Base-by-base conservation (phyloP, 495 filamentous ascomycete species). In the Neurospora africana region DNA sequence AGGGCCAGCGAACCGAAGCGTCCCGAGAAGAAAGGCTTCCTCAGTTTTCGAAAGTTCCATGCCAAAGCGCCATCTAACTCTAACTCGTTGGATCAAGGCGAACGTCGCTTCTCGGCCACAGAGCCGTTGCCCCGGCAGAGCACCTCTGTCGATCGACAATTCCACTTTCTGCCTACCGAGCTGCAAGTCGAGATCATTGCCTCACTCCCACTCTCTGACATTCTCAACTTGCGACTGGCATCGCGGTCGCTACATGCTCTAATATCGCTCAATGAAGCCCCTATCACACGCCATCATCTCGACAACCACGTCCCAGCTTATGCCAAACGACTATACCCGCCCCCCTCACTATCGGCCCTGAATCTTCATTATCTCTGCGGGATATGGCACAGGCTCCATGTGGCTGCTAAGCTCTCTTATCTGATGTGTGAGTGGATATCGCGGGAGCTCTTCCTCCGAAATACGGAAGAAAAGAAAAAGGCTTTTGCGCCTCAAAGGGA, bases 371-470 rank as follows among this genome's bases (percentile, higher is more conserved):
- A 88, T 68, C 80, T 88, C 8, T 88, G 86, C 72, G 84, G 86
- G 33, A 81, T 88, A 77, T 88, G 86, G 86, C 86, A 88, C 74
- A 81, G 86, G 35, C 75, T 88, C 0, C 85, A 87, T 72, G 86
- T 88, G 47, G 85, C 86, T 37, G 79, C 83, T 5, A 88, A 88
- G 73, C 76, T 88, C 13, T 85, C 86, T 0, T 81, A 81, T 47
- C 73, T 87, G 69, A 88, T 87, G 75, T 83, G 85, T 44, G 84
- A 86, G 65, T 83, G 85, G 80, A 84, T 86, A n/a, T 84, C 84
- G 35, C 87, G 86, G 70, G 86, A 88, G 61, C 83, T 87, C 41
- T 87, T 88, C 71, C 76, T 86, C 27, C 80, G 84, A 71, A 84
- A 79, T 23, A 86, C 86, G 19, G 82, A 83, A 74, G 81, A 84